phyloP scores from a whole-genome alignment of 768 basidiomycete genomes.

The Lactarius deliciosus region DNA sequence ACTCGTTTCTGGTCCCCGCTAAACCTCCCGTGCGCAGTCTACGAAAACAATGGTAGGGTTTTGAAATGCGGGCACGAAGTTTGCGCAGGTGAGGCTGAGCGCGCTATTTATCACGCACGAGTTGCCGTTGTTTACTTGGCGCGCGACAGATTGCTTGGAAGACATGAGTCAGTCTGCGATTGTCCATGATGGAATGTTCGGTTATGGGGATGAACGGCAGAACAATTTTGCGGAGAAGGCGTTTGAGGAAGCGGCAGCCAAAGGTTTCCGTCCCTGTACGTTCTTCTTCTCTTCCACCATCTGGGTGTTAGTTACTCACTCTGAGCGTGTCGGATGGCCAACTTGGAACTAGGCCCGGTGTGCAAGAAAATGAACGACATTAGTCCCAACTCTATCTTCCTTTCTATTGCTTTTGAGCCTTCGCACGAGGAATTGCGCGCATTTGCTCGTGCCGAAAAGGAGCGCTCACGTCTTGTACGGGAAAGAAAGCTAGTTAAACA shows the following conservation, averaged over 20 bases:
- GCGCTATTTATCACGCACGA: neutral
- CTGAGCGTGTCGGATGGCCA: neutral
- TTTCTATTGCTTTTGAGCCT: conserved; percentile 66
- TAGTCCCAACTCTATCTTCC: conserved; percentile 52
- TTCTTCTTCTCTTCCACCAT: conserved; percentile 11
- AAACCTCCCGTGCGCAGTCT: conserved; percentile 41
- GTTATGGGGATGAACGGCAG: conserved; percentile 54
- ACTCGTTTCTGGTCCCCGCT: neutral
- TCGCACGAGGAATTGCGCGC: conserved; percentile 53
- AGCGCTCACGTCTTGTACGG: conserved; percentile 10
- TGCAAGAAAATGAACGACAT: conserved; percentile 69
- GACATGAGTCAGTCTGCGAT: conserved; percentile 53
- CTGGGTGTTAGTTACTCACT: neutral
- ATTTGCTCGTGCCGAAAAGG: conserved; percentile 37
- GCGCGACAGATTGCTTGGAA: conserved; percentile 50
- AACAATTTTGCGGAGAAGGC: conserved; percentile 55
- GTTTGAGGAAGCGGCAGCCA: conserved; percentile 55
- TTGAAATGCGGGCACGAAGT: conserved; percentile 66
- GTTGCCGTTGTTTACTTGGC: neutral
- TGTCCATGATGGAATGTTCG: conserved; percentile 59
- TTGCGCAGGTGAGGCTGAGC: conserved; percentile 50
- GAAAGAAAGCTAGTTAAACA: conserved; percentile 6
- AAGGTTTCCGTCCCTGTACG: conserved; percentile 60
- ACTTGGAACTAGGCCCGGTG: conserved; percentile 49
- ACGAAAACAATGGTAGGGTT: conserved; percentile 54